phyloP scores from a whole-genome alignment of 1,139 yeast species.

The Yamadazyma dendronema region DNA sequence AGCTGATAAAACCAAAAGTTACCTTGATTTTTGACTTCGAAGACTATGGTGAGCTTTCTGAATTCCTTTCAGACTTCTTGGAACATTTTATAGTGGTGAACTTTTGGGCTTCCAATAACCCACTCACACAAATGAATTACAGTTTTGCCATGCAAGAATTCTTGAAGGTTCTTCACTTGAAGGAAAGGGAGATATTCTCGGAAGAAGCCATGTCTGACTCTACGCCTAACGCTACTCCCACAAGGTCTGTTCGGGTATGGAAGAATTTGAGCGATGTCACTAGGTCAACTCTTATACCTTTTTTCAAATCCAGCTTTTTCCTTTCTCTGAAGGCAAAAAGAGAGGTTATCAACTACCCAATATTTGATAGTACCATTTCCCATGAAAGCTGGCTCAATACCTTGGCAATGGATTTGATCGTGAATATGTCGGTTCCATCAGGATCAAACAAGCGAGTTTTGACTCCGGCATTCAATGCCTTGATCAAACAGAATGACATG shows the following conservation, averaged over 20 bases:
- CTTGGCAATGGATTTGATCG: conserved; percentile 64
- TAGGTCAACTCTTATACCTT: conserved; percentile 72
- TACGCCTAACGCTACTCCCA: conserved; percentile 23
- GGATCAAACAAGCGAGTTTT: conserved; percentile 2
- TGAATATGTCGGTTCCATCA: conserved; percentile 15
- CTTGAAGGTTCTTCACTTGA: conserved; percentile 59
- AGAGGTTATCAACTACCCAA: conserved; percentile 33
- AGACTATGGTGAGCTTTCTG: conserved; percentile 60
- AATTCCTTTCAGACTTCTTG: conserved; percentile 64
- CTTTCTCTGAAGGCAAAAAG: conserved; percentile 37
- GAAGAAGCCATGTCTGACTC: conserved; percentile 17
- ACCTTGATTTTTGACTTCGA: conserved; percentile 60
- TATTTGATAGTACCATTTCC: conserved; percentile 32
- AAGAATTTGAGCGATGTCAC: conserved; percentile 63
- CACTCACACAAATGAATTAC: conserved; percentile 76
- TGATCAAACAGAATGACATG: conserved; percentile 72
- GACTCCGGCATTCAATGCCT: conserved; percentile 62
- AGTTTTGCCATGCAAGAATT: conserved; percentile 92
- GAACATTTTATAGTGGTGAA: conserved; percentile 71
- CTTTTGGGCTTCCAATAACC: conserved; percentile 88
- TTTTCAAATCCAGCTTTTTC: conserved; percentile 71
- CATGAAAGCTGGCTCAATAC: conserved; percentile 66
- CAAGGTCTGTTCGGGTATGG: conserved; percentile 49
- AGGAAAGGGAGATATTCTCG: conserved; percentile 3
- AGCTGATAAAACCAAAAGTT: conserved; percentile 41